Base-by-base conservation (phyloP, 2,329 filamentous ascomycete species). In the Diplodia mutila region DNA sequence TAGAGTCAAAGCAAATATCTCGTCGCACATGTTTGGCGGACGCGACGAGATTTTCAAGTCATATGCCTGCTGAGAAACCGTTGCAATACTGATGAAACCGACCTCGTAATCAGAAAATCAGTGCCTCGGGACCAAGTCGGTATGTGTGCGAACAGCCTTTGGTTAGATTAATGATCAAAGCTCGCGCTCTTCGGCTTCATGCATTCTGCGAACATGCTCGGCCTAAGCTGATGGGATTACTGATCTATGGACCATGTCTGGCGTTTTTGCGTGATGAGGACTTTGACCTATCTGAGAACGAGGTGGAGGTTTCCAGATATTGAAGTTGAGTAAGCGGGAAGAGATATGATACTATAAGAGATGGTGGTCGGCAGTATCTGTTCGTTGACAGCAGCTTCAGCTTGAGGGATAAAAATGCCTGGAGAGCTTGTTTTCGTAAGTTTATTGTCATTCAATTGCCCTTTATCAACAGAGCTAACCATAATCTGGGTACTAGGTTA, bases 381-480 rank as follows among this genome's bases (percentile, higher is more conserved):
- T 21, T 21, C 9, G 9, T 46, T 18, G 42, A n/a, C 12, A 52
- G 8, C 25, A 11, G 16, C 23, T 16, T 27, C 49, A 52, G 25
- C 18, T 29, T 52, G 25, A 52, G 18, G 23, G 18, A 34, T 2
- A 54, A 39, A 14, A 21, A 57, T 66, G 63, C 11, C 63, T 46
- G 63, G 52, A 55, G 37, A 66, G n/a, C 63, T 66, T 12, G 39
- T 57, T 48, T 66, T 66, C 32, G 52, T 66, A 39, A 57, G 63
- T 55, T 1, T 12, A 39, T 39, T 32, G 18, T 34, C 42, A 11
- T 18, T 9, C n/a, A 8, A 21, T 21, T 46, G 18, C 7, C 42
- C 42, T 11, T 21, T 21, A 21, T 21, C 42, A 3, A 46, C 42
- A 11, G 7, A 46, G n/a, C 42, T n/a, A 29, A 34, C n/a, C 14